Evolutionary conservation across 2,329 filamentous ascomycete species (phyloP).

Genomic region (Botrytis cinerea): DNA sequence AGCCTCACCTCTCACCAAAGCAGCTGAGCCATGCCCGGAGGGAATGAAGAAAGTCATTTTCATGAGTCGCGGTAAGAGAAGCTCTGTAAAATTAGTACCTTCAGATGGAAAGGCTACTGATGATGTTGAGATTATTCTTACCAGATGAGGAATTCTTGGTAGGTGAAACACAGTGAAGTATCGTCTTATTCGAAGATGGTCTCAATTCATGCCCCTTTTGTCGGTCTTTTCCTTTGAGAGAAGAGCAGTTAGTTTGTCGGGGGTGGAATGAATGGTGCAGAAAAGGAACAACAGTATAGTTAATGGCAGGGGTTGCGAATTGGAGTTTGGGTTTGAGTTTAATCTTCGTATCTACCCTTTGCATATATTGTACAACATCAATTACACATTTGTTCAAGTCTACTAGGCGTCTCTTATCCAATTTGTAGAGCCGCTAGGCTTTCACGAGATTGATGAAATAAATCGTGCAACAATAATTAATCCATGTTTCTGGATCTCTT

Average conservation of each 20-base stretch:
- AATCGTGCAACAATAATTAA: background rate
- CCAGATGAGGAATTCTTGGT: background rate
- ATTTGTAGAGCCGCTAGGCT: background rate
- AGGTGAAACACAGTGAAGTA: background rate
- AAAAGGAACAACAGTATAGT: too few relatives aligned
- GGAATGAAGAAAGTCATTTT: conserved; percentile 15
- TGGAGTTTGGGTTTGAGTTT: background rate
- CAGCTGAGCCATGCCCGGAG: background rate
- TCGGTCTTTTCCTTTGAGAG: background rate
- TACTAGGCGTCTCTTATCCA: background rate
- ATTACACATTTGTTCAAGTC: background rate
- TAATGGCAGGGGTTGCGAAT: background rate
- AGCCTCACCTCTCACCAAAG: background rate
- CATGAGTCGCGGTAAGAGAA: conserved; percentile 15
- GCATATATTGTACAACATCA: background rate
- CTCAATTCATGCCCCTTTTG: too few relatives aligned
- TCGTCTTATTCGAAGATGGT: background rate
- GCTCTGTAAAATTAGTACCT: conserved; percentile 16
- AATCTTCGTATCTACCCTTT: background rate
- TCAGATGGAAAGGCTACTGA: background rate
- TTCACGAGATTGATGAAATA: background rate
- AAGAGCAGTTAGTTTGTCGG: background rate
- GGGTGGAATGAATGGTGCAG: background rate
- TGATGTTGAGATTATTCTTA: conserved; percentile 16
- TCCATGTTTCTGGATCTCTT: background rate